Evolutionary conservation across 179 eudicot genomes (phyloP).

Genomic region (Sideroxylon spinosum): DNA sequence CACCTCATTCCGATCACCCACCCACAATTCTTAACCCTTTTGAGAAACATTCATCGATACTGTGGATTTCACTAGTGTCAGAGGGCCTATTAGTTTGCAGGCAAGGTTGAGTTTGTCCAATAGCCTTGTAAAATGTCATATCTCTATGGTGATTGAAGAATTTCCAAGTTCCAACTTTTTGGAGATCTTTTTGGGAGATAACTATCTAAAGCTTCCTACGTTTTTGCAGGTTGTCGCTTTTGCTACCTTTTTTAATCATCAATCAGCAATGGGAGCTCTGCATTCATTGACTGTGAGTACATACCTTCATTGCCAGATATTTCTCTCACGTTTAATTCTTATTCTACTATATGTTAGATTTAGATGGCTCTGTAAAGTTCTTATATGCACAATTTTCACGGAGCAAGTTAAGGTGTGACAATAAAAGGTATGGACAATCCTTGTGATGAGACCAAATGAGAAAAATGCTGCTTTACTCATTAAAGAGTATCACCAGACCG

Average conservation of each 20-base stretch:
- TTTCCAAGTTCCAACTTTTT: neutral
- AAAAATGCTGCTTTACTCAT: neutral
- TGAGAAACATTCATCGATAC: neutral
- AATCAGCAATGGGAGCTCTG: constrained; percentile 72
- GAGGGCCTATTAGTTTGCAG: neutral
- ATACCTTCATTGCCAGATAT: neutral
- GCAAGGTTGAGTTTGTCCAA: neutral
- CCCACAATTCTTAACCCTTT: too few relatives aligned
- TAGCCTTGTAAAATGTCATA: neutral
- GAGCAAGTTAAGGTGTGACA: neutral
- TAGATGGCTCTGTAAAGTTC: neutral
- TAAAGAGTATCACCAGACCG: neutral
- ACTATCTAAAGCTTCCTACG: neutral
- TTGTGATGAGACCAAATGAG: neutral
- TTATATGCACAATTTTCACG: neutral
- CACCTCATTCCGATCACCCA: too few relatives aligned
- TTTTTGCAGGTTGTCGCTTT: constrained; percentile 85
- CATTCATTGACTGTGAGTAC: constrained; percentile 65
- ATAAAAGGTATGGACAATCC: neutral
- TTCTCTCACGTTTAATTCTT: neutral
- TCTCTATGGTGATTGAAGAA: neutral
- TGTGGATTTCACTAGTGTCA: neutral
- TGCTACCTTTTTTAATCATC: constrained; percentile 84
- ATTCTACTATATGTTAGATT: neutral
- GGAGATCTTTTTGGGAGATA: neutral